phyloP scores from a whole-genome alignment of 257 asterid species.

The Capsicum pubescens region DNA sequence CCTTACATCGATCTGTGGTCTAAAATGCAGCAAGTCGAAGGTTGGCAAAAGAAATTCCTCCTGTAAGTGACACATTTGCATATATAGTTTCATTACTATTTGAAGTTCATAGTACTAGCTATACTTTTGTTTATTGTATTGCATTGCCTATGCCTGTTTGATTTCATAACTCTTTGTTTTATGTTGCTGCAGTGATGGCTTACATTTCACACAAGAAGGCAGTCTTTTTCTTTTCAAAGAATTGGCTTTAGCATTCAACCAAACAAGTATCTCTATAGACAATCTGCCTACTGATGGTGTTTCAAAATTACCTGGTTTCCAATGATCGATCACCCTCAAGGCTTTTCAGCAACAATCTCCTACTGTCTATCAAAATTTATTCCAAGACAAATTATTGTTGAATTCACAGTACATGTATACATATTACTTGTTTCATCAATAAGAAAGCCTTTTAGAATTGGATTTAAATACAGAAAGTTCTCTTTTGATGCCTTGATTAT shows the following conservation, averaged over 20 bases:
- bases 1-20: conserved; percentile 86
- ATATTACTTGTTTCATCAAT: neutral
- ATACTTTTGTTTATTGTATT: neutral
- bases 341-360: too few relatives aligned
- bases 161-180: neutral
- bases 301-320: too few relatives aligned
- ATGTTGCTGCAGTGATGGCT: conserved; percentile 66
- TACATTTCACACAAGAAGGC: conserved; percentile 82
- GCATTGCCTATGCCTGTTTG: too few relatives aligned
- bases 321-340: too few relatives aligned
- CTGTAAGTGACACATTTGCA: conserved; percentile 37
- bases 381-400: neutral
- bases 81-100: neutral
- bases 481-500: neutral
- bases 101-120: neutral
- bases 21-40: conserved; percentile 78
- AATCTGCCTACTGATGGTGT: conserved; percentile 60
- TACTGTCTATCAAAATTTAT: too few relatives aligned
- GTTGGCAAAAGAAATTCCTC: conserved; percentile 73
- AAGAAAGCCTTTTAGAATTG: neutral
- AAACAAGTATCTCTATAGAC: conserved; percentile 55
- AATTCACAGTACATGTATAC: neutral
- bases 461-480: neutral
- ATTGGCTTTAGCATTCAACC: conserved; percentile 56
- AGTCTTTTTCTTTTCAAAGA: conserved; percentile 62